Evolutionary conservation across 2,329 filamentous ascomycete genomes (phyloP), one percentile per base, ranked within the genome.

Genomic region (Exophiala alcalophila): DNA sequence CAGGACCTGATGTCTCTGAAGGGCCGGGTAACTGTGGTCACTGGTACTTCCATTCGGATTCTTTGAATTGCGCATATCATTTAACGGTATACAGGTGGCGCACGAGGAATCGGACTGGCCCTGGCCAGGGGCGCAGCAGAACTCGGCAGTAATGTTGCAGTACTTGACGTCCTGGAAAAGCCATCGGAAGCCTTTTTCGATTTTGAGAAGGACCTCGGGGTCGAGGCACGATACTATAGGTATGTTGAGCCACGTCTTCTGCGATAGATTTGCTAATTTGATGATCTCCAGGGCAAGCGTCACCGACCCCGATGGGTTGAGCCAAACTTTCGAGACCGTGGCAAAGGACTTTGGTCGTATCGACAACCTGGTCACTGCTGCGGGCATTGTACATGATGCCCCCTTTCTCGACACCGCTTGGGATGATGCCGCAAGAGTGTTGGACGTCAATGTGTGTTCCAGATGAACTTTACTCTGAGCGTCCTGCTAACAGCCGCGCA

Each of bases 21-120:
- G 35, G 70, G 70, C 55, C 65, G 65, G 47, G 64, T 65, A 3
- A 65, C 69, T 9, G 60, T 74, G 2, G 59, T 76, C 7, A 73
- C 72, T 12, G 69, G 69, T 45, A 30, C 4, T 21, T 16, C 19
- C 19, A 12, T n/a, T 10, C 15, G 15, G 2, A 8, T 3, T 32
- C 8, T 15, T 30, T 6, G n/a, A 3, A 25, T 8, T 18, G 28
- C 12, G n/a, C 7, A 10, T 2, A 8, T 9, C 10, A 4, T 3
- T 26, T 29, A 25, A 43, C 16, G 5, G 5, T 7, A 28, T 18
- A 33, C 20, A 40, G 52, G 52, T 12, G 52, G 47, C 16, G 52
- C 39, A 32, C 40, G 49, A 40, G 52, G 52, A 16, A 52, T 54
- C 14, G 52, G 52, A 2, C 36, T 52, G 11, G 47, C 50, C 11